phyloP scores from a whole-genome alignment of 176 grass and related monocot genomes.

The Oryza longistaminata region DNA sequence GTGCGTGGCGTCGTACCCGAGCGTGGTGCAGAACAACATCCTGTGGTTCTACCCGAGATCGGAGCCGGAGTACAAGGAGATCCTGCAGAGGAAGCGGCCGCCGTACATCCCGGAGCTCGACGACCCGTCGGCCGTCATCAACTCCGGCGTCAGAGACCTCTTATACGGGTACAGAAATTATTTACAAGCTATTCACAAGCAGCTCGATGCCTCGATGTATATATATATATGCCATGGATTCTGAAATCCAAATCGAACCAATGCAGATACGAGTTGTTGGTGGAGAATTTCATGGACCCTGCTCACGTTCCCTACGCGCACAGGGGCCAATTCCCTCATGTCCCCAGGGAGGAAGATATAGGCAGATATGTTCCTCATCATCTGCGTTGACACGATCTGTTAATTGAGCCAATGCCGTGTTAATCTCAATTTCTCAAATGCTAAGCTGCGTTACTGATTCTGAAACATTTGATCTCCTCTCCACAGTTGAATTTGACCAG shows the following conservation, averaged over 20 bases:
- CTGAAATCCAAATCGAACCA: background rate
- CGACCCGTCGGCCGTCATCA: conserved; percentile 61
- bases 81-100: conserved; percentile 57
- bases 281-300: conserved; percentile 88
- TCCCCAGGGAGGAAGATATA: conserved; percentile 42
- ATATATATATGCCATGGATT: background rate
- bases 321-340: conserved; percentile 52
- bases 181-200: background rate
- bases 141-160: conserved; percentile 67
- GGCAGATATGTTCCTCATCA: conserved; percentile 65
- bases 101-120: conserved; percentile 54
- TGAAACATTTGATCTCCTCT: conserved; percentile 18
- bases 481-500: conserved; percentile 67
- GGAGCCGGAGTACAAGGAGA: conserved; percentile 52
- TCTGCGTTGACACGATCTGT: too few relatives aligned
- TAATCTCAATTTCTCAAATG: too few relatives aligned
- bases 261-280: conserved; percentile 77
- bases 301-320: conserved; percentile 87
- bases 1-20: conserved; percentile 75
- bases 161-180: conserved; percentile 57
- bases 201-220: background rate
- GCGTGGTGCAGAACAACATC: conserved; percentile 79
- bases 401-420: too few relatives aligned
- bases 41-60: conserved; percentile 86
- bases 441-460: too few relatives aligned